Base-by-base conservation (phyloP, 148 eudicot genomes). In the Linanthus parryae region DNA sequence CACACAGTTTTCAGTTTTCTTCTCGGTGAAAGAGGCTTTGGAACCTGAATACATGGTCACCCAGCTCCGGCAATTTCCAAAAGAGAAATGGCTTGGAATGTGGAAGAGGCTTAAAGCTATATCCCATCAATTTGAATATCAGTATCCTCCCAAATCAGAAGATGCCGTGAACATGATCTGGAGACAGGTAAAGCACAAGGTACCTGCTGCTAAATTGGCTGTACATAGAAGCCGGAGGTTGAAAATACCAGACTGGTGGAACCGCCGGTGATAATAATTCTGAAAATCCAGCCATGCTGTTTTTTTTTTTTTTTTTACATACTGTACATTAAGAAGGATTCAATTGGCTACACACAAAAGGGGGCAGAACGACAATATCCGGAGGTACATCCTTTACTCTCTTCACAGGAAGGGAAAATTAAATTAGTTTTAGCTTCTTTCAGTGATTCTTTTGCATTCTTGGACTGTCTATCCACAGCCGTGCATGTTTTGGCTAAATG, bases 161-260 rank as follows among this genome's bases (percentile, higher is more conserved):
- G 98, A 92, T 53, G 98, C 76, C 18, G 88, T 84, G 30, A 74
- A 84, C 59, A 81, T 92, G 98, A 26, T 92, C 34, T 92, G 98
- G 98, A 92, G 94, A 66, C 96, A 92, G 59, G 71, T 92, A 34
- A 71, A 61, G 64, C 72, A 79, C 68, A 92, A 92, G 41, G 63
- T 92, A 49, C 96, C 98, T 36, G 75, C 69, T 25, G 76, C 70
- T 29, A 75, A 67, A 35, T 79, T 92, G 35, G 83, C 82, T 74
- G 74, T 71, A 49, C 94, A 92, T 68, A 70, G 98, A 70, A 84
- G 48, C 62, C 73, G 66, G 59, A 79, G 98, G 70, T 53, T 92
- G 42, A 92, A 87, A 66, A 66, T 92, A 22, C 87, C 94, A 2
- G 98, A 92, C 56, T 87, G 98, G 95, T 84, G 96, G 98, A 55